phyloP scores from a whole-genome alignment of 192 early-diverging fungal genomes.

The Podochytrium sp. region DNA sequence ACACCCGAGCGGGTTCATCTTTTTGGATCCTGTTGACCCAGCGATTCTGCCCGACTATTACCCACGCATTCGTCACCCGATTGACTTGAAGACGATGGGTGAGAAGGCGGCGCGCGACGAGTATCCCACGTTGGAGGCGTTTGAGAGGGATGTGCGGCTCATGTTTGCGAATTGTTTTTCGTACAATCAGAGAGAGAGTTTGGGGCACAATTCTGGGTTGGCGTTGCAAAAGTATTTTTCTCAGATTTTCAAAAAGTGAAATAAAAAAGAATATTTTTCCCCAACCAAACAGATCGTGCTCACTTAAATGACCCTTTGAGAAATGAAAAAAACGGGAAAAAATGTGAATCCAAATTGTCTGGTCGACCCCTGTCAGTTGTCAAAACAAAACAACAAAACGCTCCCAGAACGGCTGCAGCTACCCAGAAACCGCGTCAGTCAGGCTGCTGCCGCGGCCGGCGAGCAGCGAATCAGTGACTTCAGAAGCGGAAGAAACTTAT shows the following conservation, averaged over 20 bases:
- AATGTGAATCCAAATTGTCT: not conserved
- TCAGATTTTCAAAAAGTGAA: slow-evolving; percentile 6
- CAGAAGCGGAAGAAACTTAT: too few relatives aligned
- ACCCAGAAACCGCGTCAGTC: too few relatives aligned
- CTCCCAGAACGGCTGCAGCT: too few relatives aligned
- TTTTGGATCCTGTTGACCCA: slow-evolving; percentile 55
- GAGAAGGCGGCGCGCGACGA: slow-evolving; percentile 52
- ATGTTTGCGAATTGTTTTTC: slow-evolving; percentile 76
- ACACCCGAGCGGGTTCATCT: slow-evolving; percentile 41
- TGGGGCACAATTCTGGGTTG: slow-evolving; percentile 37
- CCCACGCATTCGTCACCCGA: slow-evolving; percentile 62
- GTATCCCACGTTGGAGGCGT: slow-evolving; percentile 55
- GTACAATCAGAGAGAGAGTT: slow-evolving; percentile 64
- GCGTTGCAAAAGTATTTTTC: slow-evolving; percentile 43
- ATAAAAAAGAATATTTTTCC: too few relatives aligned
- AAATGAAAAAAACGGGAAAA: not conserved
- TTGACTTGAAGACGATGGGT: slow-evolving; percentile 75
- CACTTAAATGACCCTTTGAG: too few relatives aligned
- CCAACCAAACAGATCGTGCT: too few relatives aligned
- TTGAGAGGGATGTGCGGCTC: slow-evolving; percentile 68
- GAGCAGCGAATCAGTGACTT: too few relatives aligned
- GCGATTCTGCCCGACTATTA: slow-evolving; percentile 51
- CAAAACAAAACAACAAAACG: too few relatives aligned
- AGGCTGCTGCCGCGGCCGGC: too few relatives aligned
- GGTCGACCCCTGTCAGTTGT: not conserved